A percentile compares a stretch with the other conserved stretches of the same genome.
These are phyloP conservation scores for Davidsoniella neocaledoniae DNA, from an alignment of 2,329 filamentous ascomycete genomes.

Conservation along the genomic window DNA sequence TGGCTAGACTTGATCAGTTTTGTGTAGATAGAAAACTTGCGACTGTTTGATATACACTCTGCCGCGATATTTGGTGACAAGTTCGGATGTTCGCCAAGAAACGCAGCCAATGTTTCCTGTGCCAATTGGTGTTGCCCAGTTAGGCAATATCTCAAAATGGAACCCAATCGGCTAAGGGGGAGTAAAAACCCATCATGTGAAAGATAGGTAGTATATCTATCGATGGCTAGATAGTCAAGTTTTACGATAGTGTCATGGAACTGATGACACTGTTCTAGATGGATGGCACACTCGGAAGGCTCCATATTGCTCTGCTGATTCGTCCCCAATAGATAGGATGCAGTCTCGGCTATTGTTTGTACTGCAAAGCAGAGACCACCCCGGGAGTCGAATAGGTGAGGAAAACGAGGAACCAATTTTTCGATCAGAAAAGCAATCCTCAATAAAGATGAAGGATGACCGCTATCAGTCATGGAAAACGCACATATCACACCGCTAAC, in stretches of 20 bases:
- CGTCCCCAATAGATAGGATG: not conserved
- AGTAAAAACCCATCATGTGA: not conserved
- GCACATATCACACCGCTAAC: not conserved
- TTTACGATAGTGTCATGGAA: not conserved
- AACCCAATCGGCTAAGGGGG: not conserved
- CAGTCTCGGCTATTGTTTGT: not conserved
- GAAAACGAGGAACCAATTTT: conserved; percentile 1
- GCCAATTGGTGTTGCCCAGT: not conserved
- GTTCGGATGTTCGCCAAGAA: conserved; percentile 17
- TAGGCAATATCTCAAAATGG: conserved; percentile 2
- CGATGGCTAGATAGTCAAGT: not conserved
- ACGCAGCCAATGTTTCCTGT: not conserved
- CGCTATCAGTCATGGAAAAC: not conserved
- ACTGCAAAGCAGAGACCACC: not conserved
- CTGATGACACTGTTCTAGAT: not conserved
- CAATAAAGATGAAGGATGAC: not conserved
- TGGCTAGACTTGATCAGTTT: conserved; percentile 67
- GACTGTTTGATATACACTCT: conserved; percentile 41
- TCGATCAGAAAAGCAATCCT: not conserved
- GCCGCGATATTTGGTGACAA: conserved; percentile 24
- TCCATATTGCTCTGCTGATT: not conserved
- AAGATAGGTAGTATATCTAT: not conserved
- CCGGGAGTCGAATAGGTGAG: conserved; percentile 1
- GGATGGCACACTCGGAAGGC: not conserved
- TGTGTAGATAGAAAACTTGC: conserved; percentile 52